phyloP scores from a whole-genome alignment of 805 yeast genomes.

The Candida manassasensis region DNA sequence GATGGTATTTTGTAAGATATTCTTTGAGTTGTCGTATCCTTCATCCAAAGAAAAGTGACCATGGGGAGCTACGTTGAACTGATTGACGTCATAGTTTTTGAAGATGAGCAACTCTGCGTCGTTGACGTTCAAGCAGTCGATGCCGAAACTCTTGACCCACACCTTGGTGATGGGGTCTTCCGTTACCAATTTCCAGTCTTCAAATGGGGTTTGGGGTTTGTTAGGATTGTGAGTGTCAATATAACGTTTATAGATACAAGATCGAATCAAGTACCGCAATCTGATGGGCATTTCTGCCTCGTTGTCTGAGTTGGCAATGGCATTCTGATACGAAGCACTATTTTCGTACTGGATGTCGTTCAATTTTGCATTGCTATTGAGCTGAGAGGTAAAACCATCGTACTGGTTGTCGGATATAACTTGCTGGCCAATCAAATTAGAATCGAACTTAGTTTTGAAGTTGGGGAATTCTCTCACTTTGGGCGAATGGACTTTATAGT shows the following conservation, averaged over 20 bases:
- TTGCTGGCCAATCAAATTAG: conserved; percentile 18
- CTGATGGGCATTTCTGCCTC: conserved; percentile 49
- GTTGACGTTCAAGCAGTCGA: conserved; percentile 47
- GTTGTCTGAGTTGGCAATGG: conserved; percentile 20
- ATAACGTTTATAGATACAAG: conserved; percentile 52
- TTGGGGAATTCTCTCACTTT: conserved; percentile 48
- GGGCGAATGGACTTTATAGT: conserved; percentile 45
- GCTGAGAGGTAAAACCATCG: background rate
- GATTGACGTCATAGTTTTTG: conserved; percentile 32
- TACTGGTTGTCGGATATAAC: background rate
- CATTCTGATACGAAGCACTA: conserved; percentile 20
- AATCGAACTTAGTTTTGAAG: conserved; percentile 31
- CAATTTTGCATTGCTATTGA: conserved; percentile 7
- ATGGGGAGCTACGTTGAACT: conserved; percentile 24
- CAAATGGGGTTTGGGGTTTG: conserved; percentile 9
- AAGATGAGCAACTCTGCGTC: conserved; percentile 45
- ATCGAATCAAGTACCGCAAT: conserved; percentile 49
- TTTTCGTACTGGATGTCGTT: conserved; percentile 28
- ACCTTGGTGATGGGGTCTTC: conserved; percentile 53
- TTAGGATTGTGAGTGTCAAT: conserved; percentile 20
- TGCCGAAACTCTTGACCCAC: conserved; percentile 52
- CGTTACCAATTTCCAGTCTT: conserved; percentile 55
- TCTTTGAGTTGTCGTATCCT: conserved; percentile 16
- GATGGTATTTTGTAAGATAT: conserved; percentile 27
- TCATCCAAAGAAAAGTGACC: conserved; percentile 20